Percentiles rank a stretch among this genome's conserved stretches.
Evolutionary conservation across 2,329 filamentous ascomycete species (phyloP).

Genomic region (Botrytis tulipae): DNA sequence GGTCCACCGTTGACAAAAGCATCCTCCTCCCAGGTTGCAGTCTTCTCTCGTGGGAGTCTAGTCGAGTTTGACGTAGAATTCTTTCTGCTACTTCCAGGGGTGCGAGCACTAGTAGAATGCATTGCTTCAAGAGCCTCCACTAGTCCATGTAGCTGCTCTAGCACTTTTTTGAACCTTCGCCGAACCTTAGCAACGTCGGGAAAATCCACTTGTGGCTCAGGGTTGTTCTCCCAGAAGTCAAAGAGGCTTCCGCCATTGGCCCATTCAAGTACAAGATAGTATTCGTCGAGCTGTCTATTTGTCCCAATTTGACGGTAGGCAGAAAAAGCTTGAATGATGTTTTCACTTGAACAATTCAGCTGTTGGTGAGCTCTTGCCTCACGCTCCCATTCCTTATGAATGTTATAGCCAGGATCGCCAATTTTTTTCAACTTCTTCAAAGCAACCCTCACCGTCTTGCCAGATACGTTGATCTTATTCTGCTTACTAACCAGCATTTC

Average conservation of each 20-base stretch:
- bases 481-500: slow-evolving; percentile 5
- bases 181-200: neutral
- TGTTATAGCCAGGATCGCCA: neutral
- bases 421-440: slow-evolving; percentile 2
- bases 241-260: neutral
- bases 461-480: neutral
- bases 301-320: neutral
- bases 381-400: slow-evolving; percentile 1
- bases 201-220: neutral
- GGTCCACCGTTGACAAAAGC: neutral
- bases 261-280: slow-evolving; percentile 1
- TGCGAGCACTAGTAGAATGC: neutral
- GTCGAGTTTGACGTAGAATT: neutral
- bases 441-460: neutral
- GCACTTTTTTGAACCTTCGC: neutral
- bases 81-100: neutral
- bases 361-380: slow-evolving; percentile 12
- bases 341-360: neutral
- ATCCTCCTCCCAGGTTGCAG: neutral
- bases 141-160: neutral
- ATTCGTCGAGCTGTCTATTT: neutral
- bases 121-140: neutral
- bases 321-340: slow-evolving; percentile 12
- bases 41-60: neutral
- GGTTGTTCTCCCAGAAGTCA: neutral